These are phyloP conservation scores for Arthrocladium fulminans DNA, from an alignment of 2,329 filamentous ascomycete genomes.

Conservation along the genomic window DNA sequence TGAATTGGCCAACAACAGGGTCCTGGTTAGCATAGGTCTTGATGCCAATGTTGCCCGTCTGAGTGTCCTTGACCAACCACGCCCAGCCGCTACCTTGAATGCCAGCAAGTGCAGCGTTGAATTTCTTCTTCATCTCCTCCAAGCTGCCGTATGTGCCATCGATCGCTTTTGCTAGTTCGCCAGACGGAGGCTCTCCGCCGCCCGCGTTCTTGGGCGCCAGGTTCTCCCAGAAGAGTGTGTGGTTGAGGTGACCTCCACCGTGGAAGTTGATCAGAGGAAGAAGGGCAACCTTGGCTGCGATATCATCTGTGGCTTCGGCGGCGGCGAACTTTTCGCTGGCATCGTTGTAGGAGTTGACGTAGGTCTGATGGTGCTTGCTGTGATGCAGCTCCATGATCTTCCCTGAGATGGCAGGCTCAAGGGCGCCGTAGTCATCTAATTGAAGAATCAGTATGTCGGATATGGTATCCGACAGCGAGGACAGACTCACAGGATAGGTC, in stretches of 20 bases:
- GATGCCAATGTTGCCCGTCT: constrained; percentile 49
- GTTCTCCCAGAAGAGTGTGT: constrained; percentile 78
- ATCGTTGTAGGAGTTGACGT: constrained; percentile 79
- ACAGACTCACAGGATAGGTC: constrained; percentile 63
- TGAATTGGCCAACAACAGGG: constrained; percentile 72
- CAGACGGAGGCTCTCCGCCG: constrained; percentile 54
- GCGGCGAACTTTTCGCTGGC: constrained; percentile 57
- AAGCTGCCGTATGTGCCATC: constrained; percentile 51
- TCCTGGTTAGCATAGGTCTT: constrained; percentile 76
- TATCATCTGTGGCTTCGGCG: constrained; percentile 49
- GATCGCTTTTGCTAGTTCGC: constrained; percentile 49
- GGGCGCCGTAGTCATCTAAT: constrained; percentile 87
- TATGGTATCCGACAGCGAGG: constrained; percentile 1
- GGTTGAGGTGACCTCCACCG: constrained; percentile 87
- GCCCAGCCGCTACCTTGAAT: constrained; percentile 59
- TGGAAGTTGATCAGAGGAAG: constrained; percentile 73
- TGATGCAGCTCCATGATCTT: constrained; percentile 95
- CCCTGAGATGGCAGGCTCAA: constrained; percentile 72
- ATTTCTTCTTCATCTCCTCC: constrained; percentile 52
- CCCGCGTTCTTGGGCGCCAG: constrained; percentile 53
- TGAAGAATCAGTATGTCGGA: constrained; percentile 1
- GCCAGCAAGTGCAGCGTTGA: constrained; percentile 55
- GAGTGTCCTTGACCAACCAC: constrained; percentile 54
- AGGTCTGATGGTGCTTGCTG: constrained; percentile 86
- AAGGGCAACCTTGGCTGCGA: constrained; percentile 57